These are phyloP conservation scores for Sutorius eximius DNA, from an alignment of 1,284 basidiomycete species.

Conservation along the genomic window DNA sequence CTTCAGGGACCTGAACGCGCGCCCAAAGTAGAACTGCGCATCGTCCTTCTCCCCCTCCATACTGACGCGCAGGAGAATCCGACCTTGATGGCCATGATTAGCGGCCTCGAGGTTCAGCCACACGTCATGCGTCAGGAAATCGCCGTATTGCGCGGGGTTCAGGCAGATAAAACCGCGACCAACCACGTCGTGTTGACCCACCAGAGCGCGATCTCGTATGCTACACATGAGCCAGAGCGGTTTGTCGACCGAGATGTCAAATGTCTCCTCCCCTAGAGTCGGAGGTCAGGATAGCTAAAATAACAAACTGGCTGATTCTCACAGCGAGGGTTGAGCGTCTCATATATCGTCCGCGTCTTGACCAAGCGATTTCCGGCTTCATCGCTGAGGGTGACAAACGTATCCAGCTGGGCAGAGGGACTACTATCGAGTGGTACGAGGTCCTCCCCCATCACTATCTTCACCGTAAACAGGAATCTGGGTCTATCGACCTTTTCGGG, in stretches of 20 bases:
- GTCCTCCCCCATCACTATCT: constrained; percentile 88
- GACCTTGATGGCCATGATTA: constrained; percentile 54
- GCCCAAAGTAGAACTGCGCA: constrained; percentile 96
- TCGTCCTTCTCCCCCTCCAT: constrained; percentile 99
- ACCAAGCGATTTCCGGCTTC: constrained; percentile 88
- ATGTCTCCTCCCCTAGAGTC: constrained; percentile 87
- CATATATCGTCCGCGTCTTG: constrained; percentile 96
- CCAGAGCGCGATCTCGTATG: constrained; percentile 84
- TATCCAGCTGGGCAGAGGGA: constrained; percentile 74
- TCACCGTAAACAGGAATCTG: constrained; percentile 90
- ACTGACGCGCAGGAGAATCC: constrained; percentile 85
- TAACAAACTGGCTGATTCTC: constrained; percentile 32
- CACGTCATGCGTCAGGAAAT: constrained; percentile 88
- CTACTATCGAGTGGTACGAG: constrained; percentile 72
- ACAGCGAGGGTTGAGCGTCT: constrained; percentile 88
- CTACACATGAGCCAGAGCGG: constrained; percentile 96
- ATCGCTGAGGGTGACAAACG: constrained; percentile 94
- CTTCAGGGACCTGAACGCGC: constrained; percentile 93
- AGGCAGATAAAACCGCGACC: constrained; percentile 92
- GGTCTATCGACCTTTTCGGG: constrained; percentile 66
- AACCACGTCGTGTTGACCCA: constrained; percentile 89
- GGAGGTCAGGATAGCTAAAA: constrained; percentile 1
- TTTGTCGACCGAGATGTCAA: constrained; percentile 90
- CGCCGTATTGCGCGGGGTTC: constrained; percentile 86
- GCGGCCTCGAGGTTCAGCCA: constrained; percentile 88